Conservation (phyloP, 371 early-diverging fungal genomes). For the Synchytrium microbalum region DNA sequence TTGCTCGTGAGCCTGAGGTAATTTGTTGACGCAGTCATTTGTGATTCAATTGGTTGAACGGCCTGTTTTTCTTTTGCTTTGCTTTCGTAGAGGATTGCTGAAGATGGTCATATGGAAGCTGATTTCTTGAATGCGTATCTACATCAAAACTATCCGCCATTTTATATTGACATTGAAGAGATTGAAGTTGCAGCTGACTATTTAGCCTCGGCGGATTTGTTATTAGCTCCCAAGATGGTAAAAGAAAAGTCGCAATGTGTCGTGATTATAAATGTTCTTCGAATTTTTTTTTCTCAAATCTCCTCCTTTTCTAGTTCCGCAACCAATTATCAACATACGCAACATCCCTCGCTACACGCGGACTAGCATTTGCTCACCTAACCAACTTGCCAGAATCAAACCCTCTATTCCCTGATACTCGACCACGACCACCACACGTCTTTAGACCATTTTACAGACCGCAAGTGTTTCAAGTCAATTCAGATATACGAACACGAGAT, state of each 20-base stretch:
- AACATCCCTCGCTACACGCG: slow-evolving; percentile 24
- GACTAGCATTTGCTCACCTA: slow-evolving; percentile 20
- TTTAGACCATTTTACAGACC: slow-evolving; percentile 19
- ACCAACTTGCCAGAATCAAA: not conserved
- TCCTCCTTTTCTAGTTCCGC: slow-evolving; percentile 11
- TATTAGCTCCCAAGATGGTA: not conserved
- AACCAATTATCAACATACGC: slow-evolving; percentile 14
- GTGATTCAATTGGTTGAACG: not conserved
- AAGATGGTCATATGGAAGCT: slow-evolving; percentile 36
- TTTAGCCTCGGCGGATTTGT: not conserved
- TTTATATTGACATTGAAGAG: slow-evolving; percentile 26
- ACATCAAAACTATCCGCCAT: slow-evolving; percentile 39
- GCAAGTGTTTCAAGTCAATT: slow-evolving; percentile 6
- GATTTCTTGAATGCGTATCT: slow-evolving; percentile 36
- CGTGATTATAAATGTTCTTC: not conserved
- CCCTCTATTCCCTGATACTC: not conserved
- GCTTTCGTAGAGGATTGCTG: slow-evolving; percentile 33
- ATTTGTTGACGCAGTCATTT: not conserved
- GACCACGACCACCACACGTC: slow-evolving; percentile 18
- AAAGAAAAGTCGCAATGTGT: not conserved
- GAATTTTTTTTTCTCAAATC: not conserved
- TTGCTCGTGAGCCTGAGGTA: slow-evolving; percentile 40
- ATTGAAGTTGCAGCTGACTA: slow-evolving; percentile 6
- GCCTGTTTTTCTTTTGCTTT: not conserved
- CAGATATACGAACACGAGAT: not conserved